phyloP scores from a whole-genome alignment of 805 yeast species.

The Ogataea ganodermae region DNA sequence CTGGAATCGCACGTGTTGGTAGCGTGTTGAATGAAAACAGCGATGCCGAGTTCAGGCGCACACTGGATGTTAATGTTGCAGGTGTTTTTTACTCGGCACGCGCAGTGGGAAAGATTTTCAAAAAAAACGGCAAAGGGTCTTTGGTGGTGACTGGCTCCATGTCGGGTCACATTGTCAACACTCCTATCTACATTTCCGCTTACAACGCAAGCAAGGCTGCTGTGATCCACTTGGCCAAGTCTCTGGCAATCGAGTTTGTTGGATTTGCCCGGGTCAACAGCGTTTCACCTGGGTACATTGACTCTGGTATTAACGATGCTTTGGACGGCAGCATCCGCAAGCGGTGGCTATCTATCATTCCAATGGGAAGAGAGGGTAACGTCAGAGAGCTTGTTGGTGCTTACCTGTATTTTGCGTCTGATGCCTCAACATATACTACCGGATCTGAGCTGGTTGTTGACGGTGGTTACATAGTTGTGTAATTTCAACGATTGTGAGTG shows the following conservation, averaged over 20 bases:
- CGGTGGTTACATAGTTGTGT: constrained; percentile 49
- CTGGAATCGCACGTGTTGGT: constrained; percentile 39
- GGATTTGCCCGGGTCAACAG: constrained; percentile 48
- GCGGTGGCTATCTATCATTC: constrained; percentile 38
- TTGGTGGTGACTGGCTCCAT: constrained; percentile 56
- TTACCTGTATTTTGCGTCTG: constrained; percentile 53
- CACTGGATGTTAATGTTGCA: constrained; percentile 50
- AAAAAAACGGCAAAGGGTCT: constrained; percentile 48
- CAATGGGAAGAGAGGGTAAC: constrained; percentile 52
- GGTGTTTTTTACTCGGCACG: constrained; percentile 55
- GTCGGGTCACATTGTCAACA: constrained; percentile 57
- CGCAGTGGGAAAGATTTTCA: constrained; percentile 49
- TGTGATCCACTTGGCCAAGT: constrained; percentile 47
- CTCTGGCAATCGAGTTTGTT: constrained; percentile 50
- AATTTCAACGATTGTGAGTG: constrained; percentile 7
- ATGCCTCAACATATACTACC: constrained; percentile 52
- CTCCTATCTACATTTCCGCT: constrained; percentile 52
- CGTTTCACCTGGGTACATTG: constrained; percentile 27
- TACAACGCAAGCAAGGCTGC: constrained; percentile 54
- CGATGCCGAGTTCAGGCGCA: constrained; percentile 46
- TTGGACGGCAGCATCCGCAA: constrained; percentile 20
- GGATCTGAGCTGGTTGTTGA: constrained; percentile 53
- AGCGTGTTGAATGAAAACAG: constrained; percentile 25
- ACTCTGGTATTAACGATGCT: constrained; percentile 43
- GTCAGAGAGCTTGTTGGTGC: constrained; percentile 55